phyloP scores from a whole-genome alignment of 1,284 basidiomycete species.

The Leucoagaricus sp. region DNA sequence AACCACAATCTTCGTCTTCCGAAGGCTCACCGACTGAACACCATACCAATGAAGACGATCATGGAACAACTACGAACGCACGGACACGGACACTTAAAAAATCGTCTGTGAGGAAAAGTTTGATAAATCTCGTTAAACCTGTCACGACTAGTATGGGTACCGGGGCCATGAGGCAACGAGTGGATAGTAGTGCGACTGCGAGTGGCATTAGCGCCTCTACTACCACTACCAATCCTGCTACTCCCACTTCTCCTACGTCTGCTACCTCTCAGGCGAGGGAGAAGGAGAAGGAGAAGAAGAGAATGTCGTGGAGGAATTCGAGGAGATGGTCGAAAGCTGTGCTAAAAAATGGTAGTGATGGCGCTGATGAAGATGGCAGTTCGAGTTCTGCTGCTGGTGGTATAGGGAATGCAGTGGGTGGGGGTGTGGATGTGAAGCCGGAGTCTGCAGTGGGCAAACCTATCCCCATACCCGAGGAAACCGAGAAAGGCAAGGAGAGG shows the following conservation, averaged over 20 bases:
- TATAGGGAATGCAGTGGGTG: too few species aligned
- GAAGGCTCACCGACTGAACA: too few species aligned
- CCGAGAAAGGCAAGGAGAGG: not conserved
- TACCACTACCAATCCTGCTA: too few species aligned
- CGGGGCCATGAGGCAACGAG: not conserved
- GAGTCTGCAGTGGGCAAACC: too few species aligned
- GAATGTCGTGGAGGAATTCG: conserved; percentile 32
- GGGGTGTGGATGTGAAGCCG: too few species aligned
- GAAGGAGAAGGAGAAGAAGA: conserved; percentile 13
- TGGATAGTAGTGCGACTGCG: conserved; percentile 18
- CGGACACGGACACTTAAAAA: conserved; percentile 12
- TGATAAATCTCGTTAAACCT: conserved; percentile 36
- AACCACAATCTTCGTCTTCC: not conserved
- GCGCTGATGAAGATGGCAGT: too few species aligned
- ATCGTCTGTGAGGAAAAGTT: conserved; percentile 32
- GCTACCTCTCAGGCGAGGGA: too few species aligned
- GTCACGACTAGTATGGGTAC: not conserved
- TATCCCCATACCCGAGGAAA: not conserved
- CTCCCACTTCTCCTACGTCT: too few species aligned
- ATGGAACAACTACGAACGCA: not conserved
- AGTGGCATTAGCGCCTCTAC: too few species aligned
- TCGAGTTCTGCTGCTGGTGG: too few species aligned
- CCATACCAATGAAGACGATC: not conserved
- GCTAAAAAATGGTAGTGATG: not conserved
- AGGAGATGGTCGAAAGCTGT: conserved; percentile 32